phyloP scores from a whole-genome alignment of 257 asterid species.

The Primulina tabacum region DNA sequence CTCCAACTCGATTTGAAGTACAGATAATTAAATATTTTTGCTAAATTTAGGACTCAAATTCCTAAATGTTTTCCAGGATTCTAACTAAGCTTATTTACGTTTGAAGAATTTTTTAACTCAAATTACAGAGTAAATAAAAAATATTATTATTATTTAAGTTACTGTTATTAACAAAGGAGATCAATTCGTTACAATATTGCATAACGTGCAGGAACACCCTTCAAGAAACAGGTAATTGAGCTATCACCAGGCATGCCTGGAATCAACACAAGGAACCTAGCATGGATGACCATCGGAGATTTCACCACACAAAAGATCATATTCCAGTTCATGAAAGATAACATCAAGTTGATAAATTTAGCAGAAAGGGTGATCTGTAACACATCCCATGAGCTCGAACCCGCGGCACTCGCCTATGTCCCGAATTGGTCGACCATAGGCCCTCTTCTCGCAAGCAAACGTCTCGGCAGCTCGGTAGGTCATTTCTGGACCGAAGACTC shows the following conservation, averaged over 20 bases:
- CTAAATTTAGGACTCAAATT: no score
- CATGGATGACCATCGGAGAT: constrained; percentile 33
- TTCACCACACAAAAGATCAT: constrained; percentile 30
- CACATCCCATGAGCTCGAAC: constrained; percentile 38
- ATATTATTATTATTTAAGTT: background rate
- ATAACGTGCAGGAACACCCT: constrained; percentile 35
- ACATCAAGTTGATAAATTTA: constrained; percentile 25
- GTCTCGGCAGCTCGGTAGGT: constrained; percentile 27
- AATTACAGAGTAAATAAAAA: background rate
- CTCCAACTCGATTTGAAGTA: no score
- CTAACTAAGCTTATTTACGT: no score
- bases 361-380: constrained; percentile 44
- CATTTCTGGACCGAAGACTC: constrained; percentile 41
- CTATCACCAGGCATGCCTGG: constrained; percentile 39
- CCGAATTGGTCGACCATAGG: constrained; percentile 42
- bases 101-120: no score
- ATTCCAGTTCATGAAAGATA: constrained; percentile 27
- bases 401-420: constrained; percentile 35
- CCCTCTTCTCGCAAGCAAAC: constrained; percentile 32
- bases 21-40: no score
- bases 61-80: no score
- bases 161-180: background rate
- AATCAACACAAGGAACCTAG: constrained; percentile 33
- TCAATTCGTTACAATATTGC: no score
- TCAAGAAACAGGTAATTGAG: constrained; percentile 30